Evolutionary conservation across 2,329 filamentous ascomycete species (phyloP).

Genomic region (Monosporascus sp.): DNA sequence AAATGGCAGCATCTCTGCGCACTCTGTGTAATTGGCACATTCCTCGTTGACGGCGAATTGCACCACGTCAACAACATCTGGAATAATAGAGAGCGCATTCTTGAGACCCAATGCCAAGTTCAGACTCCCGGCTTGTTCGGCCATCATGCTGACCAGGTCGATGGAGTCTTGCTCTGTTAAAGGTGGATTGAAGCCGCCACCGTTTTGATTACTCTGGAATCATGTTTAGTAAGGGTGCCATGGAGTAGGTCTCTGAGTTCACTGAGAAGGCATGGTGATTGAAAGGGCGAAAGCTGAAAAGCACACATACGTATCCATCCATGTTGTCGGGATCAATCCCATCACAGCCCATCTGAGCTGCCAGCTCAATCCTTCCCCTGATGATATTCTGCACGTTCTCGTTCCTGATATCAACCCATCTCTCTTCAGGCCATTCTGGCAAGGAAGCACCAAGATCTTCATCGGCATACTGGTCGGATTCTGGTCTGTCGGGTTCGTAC

Average conservation of each 20-base stretch:
- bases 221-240: not conserved
- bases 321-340: conserved; percentile 69
- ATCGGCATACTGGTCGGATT: conserved; percentile 48
- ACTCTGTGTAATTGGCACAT: conserved; percentile 58
- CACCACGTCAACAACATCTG: conserved; percentile 39
- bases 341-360: conserved; percentile 58
- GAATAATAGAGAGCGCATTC: conserved; percentile 59
- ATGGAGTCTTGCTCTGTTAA: conserved; percentile 53
- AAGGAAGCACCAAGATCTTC: conserved; percentile 54
- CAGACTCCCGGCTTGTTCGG: conserved; percentile 44
- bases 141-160: conserved; percentile 56
- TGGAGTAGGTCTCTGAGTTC: no score
- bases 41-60: conserved; percentile 68
- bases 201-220: conserved; percentile 39
- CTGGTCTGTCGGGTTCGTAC: conserved; percentile 58
- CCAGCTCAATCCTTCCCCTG: conserved; percentile 52
- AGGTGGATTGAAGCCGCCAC: conserved; percentile 48
- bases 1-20: conserved; percentile 52
- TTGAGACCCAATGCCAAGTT: conserved; percentile 63
- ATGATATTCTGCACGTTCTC: conserved; percentile 60
- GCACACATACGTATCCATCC: conserved; percentile 51
- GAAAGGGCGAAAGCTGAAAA: not conserved
- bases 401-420: conserved; percentile 58
- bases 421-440: conserved; percentile 61
- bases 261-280: not conserved